Percentiles rank a stretch among this genome's conserved stretches.
These are phyloP conservation scores for Dendryphion nanum DNA, from an alignment of 2,329 filamentous ascomycete genomes.

Conservation along the genomic window DNA sequence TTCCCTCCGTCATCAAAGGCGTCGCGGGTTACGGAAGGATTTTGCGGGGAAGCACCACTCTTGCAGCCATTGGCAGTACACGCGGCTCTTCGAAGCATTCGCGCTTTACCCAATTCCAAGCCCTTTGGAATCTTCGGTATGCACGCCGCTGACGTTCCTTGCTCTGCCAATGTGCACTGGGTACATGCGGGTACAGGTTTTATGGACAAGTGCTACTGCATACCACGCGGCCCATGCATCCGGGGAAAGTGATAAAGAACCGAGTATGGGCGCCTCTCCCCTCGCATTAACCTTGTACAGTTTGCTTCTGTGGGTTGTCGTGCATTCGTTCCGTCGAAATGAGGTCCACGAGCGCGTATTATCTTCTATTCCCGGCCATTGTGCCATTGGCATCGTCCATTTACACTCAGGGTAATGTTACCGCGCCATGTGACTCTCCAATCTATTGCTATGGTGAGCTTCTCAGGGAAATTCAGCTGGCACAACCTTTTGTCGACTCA, in stretches of 20 bases:
- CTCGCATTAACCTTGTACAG: no score
- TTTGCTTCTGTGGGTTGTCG: no score
- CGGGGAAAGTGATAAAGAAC: no score
- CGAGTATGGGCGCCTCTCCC: no score
- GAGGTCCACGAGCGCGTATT: no score
- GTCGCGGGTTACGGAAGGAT: neutral
- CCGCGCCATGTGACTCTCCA: conserved; percentile 65
- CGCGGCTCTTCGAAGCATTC: neutral
- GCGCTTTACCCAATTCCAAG: neutral
- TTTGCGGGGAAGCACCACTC: no score
- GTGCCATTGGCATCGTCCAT: conserved; percentile 42
- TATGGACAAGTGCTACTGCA: no score
- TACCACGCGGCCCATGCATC: no score
- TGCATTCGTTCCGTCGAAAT: no score
- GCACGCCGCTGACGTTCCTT: neutral
- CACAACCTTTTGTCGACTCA: conserved; percentile 63
- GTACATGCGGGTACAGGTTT: no score
- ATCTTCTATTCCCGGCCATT: neutral
- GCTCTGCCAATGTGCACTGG: no score
- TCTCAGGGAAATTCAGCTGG: conserved; percentile 61
- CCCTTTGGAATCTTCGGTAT: neutral
- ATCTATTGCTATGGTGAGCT: conserved; percentile 68
- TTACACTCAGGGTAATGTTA: conserved; percentile 60
- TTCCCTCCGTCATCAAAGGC: neutral
- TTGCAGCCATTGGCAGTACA: neutral